Evolutionary conservation across 2,329 filamentous ascomycete genomes (phyloP).

Genomic region (Scleromitrula shiraiana): DNA sequence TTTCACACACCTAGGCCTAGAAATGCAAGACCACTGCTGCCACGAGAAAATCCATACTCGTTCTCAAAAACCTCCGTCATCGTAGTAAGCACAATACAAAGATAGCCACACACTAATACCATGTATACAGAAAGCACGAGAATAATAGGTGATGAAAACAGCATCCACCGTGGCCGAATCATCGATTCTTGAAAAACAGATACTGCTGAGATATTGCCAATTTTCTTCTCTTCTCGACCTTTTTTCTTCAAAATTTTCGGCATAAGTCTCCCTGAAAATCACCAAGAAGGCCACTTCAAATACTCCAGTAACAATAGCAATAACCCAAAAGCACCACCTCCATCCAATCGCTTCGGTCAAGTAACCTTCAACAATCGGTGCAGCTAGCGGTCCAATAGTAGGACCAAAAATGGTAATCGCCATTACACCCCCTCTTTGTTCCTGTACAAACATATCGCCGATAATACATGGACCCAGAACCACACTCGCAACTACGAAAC

Average conservation of each 20-base stretch:
- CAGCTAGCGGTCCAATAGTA: slow-evolving; percentile 25
- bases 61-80: slow-evolving; percentile 35
- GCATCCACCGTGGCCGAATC: slow-evolving; percentile 33
- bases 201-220: slow-evolving; percentile 35
- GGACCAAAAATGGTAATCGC: slow-evolving; percentile 27
- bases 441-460: slow-evolving; percentile 38
- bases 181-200: slow-evolving; percentile 29
- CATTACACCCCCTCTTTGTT: slow-evolving; percentile 37
- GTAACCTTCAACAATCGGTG: slow-evolving; percentile 27
- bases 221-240: slow-evolving; percentile 28
- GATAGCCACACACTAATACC: slow-evolving; percentile 35
- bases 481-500: slow-evolving; percentile 19
- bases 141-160: slow-evolving; percentile 44
- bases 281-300: slow-evolving; percentile 38
- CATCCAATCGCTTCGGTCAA: slow-evolving; percentile 40
- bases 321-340: slow-evolving; percentile 45
- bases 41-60: slow-evolving; percentile 36
- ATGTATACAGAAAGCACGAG: slow-evolving; percentile 35
- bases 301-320: slow-evolving; percentile 32
- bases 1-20: slow-evolving; percentile 40
- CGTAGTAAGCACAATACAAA: slow-evolving; percentile 39
- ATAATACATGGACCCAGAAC: slow-evolving; percentile 37
- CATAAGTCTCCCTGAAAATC: slow-evolving; percentile 50
- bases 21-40: slow-evolving; percentile 44
- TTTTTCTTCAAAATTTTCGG: slow-evolving; percentile 43